Evolutionary conservation across 106 monocot genomes (phyloP).

Genomic region (Platanthera guangdongensis): DNA sequence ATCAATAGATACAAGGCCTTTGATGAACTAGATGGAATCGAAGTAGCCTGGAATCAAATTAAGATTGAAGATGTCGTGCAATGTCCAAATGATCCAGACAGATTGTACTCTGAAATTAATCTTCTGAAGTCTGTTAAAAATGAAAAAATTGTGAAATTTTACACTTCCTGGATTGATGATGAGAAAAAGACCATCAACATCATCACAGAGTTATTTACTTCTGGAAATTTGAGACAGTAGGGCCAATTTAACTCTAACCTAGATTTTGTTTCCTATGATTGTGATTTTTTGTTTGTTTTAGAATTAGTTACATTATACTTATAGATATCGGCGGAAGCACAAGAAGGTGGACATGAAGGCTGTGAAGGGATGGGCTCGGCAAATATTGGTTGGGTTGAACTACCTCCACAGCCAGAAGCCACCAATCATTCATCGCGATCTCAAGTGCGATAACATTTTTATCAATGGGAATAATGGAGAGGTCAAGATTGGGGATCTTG

Average conservation of each 20-base stretch:
- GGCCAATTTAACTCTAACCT: background rate
- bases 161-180: constrained; percentile 54
- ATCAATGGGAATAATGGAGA: constrained; percentile 75
- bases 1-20: constrained; percentile 58
- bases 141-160: constrained; percentile 54
- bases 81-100: constrained; percentile 25
- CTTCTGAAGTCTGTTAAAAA: constrained; percentile 45
- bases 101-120: constrained; percentile 54
- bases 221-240: constrained; percentile 72
- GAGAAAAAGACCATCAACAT: constrained; percentile 42
- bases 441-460: constrained; percentile 82
- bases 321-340: constrained; percentile 63
- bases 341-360: constrained; percentile 69
- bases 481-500: constrained; percentile 21
- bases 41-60: constrained; percentile 74
- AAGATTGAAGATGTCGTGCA: constrained; percentile 32
- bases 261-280: background rate
- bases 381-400: constrained; percentile 51
- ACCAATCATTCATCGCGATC: constrained; percentile 64
- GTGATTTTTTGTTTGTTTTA: background rate
- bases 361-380: constrained; percentile 65
- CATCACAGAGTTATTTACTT: constrained; percentile 71
- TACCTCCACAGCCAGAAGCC: constrained; percentile 62
- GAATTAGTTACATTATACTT: background rate
- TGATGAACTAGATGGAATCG: constrained; percentile 58